phyloP scores from a whole-genome alignment of 2,329 filamentous ascomycete genomes.

The Claviceps sp. region DNA sequence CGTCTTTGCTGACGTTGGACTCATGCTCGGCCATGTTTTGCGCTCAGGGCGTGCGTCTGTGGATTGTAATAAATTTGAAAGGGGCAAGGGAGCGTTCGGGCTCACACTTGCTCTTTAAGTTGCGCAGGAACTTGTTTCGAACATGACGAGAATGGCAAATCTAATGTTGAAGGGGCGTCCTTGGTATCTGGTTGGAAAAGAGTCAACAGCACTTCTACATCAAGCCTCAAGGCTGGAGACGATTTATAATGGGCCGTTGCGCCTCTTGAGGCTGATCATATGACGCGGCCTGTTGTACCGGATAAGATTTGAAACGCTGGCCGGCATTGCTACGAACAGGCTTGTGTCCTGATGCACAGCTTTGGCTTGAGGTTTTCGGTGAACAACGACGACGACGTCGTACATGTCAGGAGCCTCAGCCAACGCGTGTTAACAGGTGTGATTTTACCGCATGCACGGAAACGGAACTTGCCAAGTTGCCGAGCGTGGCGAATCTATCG shows the following conservation, averaged over 20 bases:
- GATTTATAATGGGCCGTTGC: background rate
- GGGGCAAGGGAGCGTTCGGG: too few relatives aligned
- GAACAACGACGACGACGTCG: conserved; percentile 8
- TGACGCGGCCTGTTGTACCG: background rate
- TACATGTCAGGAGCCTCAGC: conserved; percentile 8
- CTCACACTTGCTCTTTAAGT: background rate
- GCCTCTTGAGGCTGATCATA: background rate
- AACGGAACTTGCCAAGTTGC: background rate
- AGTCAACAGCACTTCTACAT: background rate
- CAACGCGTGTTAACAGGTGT: background rate
- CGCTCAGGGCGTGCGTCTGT: background rate
- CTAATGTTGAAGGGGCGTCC: background rate
- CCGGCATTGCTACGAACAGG: background rate
- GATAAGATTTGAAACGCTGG: background rate
- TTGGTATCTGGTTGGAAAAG: background rate
- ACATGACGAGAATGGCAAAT: background rate
- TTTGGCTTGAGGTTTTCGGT: background rate
- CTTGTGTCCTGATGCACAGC: background rate
- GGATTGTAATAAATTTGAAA: background rate
- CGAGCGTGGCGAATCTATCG: background rate
- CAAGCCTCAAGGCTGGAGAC: background rate
- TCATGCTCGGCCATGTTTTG: background rate
- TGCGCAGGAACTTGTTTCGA: background rate
- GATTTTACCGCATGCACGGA: background rate
- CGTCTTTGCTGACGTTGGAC: background rate